Evolutionary conservation across 2,329 filamentous ascomycete species (phyloP), one percentile per base, ranked within the genome.

Genomic region (Aspergillus chevalieri): DNA sequence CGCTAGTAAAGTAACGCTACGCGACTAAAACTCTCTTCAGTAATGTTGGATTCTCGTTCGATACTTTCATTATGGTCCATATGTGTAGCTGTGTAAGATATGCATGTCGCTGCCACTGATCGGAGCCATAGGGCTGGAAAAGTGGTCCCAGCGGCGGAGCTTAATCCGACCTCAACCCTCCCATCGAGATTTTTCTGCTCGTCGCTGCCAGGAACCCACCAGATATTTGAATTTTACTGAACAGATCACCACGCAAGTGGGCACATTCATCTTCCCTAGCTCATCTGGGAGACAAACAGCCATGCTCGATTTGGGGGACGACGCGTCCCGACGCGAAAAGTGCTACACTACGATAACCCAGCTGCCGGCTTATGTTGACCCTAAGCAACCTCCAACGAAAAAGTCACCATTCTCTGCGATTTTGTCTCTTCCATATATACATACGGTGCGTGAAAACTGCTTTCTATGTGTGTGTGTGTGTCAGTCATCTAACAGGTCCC

Each of bases 351-450:
- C 85, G 1, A 81, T 87, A 61, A 83, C 83, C 38, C 74, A 76
- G 10, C 80, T 92, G 66, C 74, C 77, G 22, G 74, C 77, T 26
- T 85, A 88, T 69, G 74, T 92, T 42, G 83, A 95, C 65, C 77
- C 82, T 5, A 78, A 80, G 50, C 85, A 89, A 60, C 78, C 81
- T 26, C 85, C 89, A 2, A 75, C 74, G 5, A 91, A 86, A 63
- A 85, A 82, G 61, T 84, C 87, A 58, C 91, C 89, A 3, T 95
- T 92, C 77, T 78, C 81, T 1, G 77, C 82, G 1, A 78, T 95
- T 54, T 67, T 80, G 21, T 71, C 75, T 1, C 82, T 87, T 46
- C 76, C 78, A 34, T 89, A 87, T 63, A 74, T 85, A 21, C 85
- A 92, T 63, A 86, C 82, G 60, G 85, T 84, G 65, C 48, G 63